Conservation (phyloP, 106 monocot species). For the Platanthera zijinensis region DNA sequence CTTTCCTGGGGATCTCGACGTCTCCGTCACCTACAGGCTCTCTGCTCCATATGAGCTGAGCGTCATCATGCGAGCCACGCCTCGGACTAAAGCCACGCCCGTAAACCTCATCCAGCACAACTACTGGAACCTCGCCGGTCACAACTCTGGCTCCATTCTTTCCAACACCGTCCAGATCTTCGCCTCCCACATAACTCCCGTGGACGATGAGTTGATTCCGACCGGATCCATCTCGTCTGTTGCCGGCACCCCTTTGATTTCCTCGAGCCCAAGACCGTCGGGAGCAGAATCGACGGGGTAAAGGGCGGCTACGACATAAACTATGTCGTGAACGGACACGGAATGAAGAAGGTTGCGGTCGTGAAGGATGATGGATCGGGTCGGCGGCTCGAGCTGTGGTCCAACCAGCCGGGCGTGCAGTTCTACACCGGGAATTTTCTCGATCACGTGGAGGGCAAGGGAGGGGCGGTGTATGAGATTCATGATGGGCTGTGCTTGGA, state of each 20-base stretch:
- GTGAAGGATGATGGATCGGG: constrained; percentile 39
- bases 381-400: constrained; percentile 51
- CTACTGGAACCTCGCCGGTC: constrained; percentile 84
- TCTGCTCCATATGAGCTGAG: constrained; percentile 32
- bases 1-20: constrained; percentile 81
- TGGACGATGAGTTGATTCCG: constrained; percentile 26
- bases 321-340: constrained; percentile 31
- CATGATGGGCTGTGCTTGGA: constrained; percentile 62
- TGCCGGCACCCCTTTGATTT: constrained; percentile 32
- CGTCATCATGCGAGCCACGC: constrained; percentile 38
- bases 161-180: constrained; percentile 52
- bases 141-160: constrained; percentile 45
- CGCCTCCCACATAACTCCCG: constrained; percentile 34
- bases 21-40: constrained; percentile 80
- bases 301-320: constrained; percentile 70
- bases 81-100: constrained; percentile 39
- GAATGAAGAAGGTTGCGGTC: constrained; percentile 56
- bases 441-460: constrained; percentile 42
- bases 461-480: constrained; percentile 31
- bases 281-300: constrained; percentile 29
- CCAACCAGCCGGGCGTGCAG: constrained; percentile 76
- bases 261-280: constrained; percentile 17
- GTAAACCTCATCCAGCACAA: constrained; percentile 73
- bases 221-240: constrained; percentile 21
- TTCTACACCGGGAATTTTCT: constrained; percentile 68